Evolutionary conservation across 768 basidiomycete species (phyloP).

Genomic region (Trametes punicea): DNA sequence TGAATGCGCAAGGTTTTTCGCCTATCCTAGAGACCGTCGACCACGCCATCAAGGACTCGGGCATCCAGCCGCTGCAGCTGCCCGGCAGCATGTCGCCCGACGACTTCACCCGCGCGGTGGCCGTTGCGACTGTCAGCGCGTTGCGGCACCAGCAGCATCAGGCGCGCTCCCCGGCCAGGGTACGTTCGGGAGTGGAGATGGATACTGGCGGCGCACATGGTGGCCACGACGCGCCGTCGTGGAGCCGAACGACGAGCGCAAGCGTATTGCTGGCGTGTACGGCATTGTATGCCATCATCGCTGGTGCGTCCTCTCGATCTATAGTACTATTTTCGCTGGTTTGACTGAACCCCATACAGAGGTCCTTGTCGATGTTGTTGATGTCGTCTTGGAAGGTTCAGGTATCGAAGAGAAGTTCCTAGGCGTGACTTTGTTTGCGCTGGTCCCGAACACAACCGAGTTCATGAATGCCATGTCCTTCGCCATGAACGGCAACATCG

Average conservation of each 20-base stretch:
- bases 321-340: neutral
- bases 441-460: constrained; percentile 98
- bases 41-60: constrained; percentile 63
- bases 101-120: constrained; percentile 90
- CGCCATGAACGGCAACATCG: constrained; percentile 94
- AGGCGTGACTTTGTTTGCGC: constrained; percentile 92
- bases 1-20: constrained; percentile 39
- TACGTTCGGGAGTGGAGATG: constrained; percentile 37
- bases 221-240: constrained; percentile 94
- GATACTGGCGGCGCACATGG: constrained; percentile 57
- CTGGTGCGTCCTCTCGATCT: constrained; percentile 55
- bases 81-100: constrained; percentile 74
- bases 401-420: constrained; percentile 98
- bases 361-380: constrained; percentile 91
- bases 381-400: constrained; percentile 84
- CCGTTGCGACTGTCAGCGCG: constrained; percentile 90
- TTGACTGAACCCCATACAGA: constrained; percentile 46
- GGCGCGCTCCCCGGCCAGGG: constrained; percentile 45
- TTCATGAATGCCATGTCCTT: constrained; percentile 99
- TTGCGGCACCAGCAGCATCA: constrained; percentile 75
- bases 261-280: constrained; percentile 90
- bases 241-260: constrained; percentile 88
- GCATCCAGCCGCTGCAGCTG: constrained; percentile 47
- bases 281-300: constrained; percentile 89
- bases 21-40: constrained; percentile 80